These are phyloP conservation scores for Corniculantispora saksenae DNA, from an alignment of 2,329 filamentous ascomycete genomes.

Conservation along the genomic window DNA sequence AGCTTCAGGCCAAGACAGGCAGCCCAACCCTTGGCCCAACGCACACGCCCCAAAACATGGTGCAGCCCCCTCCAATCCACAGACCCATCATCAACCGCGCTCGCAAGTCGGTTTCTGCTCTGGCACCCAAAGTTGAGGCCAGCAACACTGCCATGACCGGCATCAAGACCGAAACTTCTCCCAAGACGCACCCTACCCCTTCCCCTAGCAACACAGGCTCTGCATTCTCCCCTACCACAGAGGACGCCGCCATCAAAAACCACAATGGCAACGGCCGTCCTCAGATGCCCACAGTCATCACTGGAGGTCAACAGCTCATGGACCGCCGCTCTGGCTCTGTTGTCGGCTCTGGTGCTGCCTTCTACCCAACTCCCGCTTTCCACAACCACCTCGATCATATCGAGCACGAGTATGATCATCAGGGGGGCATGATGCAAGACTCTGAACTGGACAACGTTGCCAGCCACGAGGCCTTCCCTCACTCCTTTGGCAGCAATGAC, in stretches of 20 bases:
- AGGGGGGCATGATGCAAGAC: slow-evolving; percentile 86
- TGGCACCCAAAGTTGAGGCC: slow-evolving; percentile 72
- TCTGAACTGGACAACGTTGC: slow-evolving; percentile 64
- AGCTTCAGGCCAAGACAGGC: slow-evolving; percentile 88
- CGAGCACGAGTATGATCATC: slow-evolving; percentile 95
- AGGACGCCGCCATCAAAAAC: slow-evolving; percentile 51
- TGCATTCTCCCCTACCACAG: slow-evolving; percentile 45
- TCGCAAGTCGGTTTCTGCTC: slow-evolving; percentile 70
- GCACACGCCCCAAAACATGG: slow-evolving; percentile 66
- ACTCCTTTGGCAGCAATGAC: slow-evolving; percentile 57
- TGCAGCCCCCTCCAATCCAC: slow-evolving; percentile 75
- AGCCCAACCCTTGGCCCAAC: slow-evolving; percentile 77
- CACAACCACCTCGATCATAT: slow-evolving; percentile 94
- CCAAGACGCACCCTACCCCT: slow-evolving; percentile 78
- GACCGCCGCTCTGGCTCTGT: slow-evolving; percentile 39
- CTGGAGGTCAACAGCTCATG: slow-evolving; percentile 36
- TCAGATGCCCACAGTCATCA: slow-evolving; percentile 33
- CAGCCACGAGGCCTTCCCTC: slow-evolving; percentile 52
- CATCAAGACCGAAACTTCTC: slow-evolving; percentile 59
- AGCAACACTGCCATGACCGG: slow-evolving; percentile 49
- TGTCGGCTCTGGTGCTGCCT: slow-evolving; percentile 49
- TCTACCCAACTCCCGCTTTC: slow-evolving; percentile 80
- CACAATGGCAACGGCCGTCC: slow-evolving; percentile 36
- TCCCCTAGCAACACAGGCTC: slow-evolving; percentile 55
- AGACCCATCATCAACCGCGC: slow-evolving; percentile 78